Evolutionary conservation across 805 yeast species (phyloP), one percentile per base, ranked within the genome.

Genomic region (Yarrowia yakushimensis): DNA sequence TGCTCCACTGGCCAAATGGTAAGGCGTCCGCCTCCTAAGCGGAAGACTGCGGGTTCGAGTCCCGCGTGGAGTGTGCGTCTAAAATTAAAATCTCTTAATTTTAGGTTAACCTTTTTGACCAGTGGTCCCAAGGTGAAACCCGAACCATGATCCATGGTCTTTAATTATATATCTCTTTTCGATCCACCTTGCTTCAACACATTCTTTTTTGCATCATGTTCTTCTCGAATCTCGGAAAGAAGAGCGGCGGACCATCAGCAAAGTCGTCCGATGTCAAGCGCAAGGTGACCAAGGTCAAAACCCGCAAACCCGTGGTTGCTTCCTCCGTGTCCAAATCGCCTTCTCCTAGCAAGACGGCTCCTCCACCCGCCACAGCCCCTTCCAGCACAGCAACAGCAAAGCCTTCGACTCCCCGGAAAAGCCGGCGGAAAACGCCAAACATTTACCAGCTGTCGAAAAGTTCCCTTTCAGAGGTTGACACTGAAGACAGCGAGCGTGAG

Each of bases 1-100:
- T 61, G 77, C 77, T 73, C 79, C 80, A 76, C 78, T 81, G 83
- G 84, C 84, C 82, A 78, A 81, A 81, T 81, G 84, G 84, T 79
- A 81, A 81, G 82, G 84, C 84, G 80, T 81, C 83, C 81, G 83
- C 83, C 84, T 81, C 84, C 84, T 81, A 81, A 81, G 83, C 83
- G 81, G 84, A 79, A 81, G 84, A 81, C 78, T 81, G 82, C 82
- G 84, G 83, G 84, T 81, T 81, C 84, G 84, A 81, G 83, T 81
- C 84, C 84, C 84, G 83, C 78, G 81, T 78, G 81, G 81, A 77
- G 79, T 78, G 82, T 28, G n/a, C n/a, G 59, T 36, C 64, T 64
- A 31, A 50, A 37, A 18, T 33, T 25, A n/a, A 59, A 11, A 8
- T 39, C 23, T 22, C 15, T 23, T 31, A 33, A 31, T 33, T 48